Base-by-base conservation (phyloP, 2,329 filamentous ascomycete genomes). In the Emmonsiellopsis sp. region DNA sequence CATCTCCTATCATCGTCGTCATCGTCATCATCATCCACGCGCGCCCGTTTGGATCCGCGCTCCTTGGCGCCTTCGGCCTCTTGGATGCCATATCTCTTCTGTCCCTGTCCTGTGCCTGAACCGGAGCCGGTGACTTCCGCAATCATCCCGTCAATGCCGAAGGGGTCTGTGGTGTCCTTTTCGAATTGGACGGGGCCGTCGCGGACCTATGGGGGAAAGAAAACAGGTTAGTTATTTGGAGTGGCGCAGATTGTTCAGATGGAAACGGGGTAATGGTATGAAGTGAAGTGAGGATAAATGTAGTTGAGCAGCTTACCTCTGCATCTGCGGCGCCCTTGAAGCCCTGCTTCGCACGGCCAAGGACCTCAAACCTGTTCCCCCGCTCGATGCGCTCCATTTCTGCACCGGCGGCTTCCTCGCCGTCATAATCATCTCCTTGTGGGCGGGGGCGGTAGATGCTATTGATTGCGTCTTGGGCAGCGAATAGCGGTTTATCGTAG, bases 181-280 rank as follows among this genome's bases (percentile, higher is more conserved):
- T 97, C 92, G 63, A 98, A 98, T 69, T 95, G 88, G 32, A 98
- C 93, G 0, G 93, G 93, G 5, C 93, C 93, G 63, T 94, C 88
- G 53, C 91, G 82, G 56, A 82, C 83, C 82, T 87, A 61, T 51
- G 27, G 21, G 31, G 31, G 49, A 10, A 51, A 54, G 13, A 17
- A 43, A 46, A 42, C 31, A 34, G 44, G 37, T 53, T 33, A 39
- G 17, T 27, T 10, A 40, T 44, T n/a, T 31, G 27, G 42, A 45
- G 40, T 42, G 6, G 17, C 44, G 46, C 14, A 14, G 8, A 14
- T 14, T 39, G 17, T 33, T 49, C 7, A 39, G 11, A 49, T 13
- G 17, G 31, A 4, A 40, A 48, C 17, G 58, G 72, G 70, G 74
- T 71, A 58, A 61, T 56, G 13, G n/a, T 14, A 43, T 11, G 3